Base-by-base conservation (phyloP, 345 rosid genomes). In the rapeseed (Brassica napus) region DNA sequence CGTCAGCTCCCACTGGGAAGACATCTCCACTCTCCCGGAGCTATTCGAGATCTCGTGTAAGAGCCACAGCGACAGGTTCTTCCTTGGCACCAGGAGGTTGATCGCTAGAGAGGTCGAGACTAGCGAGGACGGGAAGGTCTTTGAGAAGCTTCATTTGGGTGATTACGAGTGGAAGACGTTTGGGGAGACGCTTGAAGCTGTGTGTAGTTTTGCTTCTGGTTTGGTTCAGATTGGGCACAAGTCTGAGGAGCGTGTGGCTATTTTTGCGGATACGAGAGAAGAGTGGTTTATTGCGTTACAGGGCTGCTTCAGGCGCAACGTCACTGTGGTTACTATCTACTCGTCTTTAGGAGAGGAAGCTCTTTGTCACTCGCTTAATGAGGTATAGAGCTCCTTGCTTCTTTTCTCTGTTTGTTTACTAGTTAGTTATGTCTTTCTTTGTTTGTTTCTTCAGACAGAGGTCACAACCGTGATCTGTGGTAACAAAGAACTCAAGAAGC, bases 341-440 rank as follows among this genome's bases (percentile, higher is more conserved):
- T 86, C 98, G 32, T 93, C 98, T 78, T 62, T 96, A 66, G 99
- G 99, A 30, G 97, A 96, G 81, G 94, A 93, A 84, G 99, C 99
- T 70, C 83, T 96, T 6, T 93, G 98, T 81, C 91, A 96, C 79
- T 96, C 99, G 11, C 83, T 96, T 73, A 96, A 93, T 81, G 98
- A 94, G 97, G 98, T 92, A 47, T 7, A 10, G 10, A 65, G 42
- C 31, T 78, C 77, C 66, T 49, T 58, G 63, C 65, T 60, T 78
- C 76, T 68, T 81, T 84, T 73, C 75, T 65, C 68, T 77, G 57
- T 59, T 49, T 52, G 5, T 70, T 30, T 55, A 24, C 61, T 71
- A 28, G 35, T 71, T 72, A 49, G 10, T 32, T 52, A n/a, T 49
- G 6, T n/a, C 6, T 49, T 49, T 4, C 54, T 39, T 65, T 61